A percentile compares a stretch with the other conserved stretches of the same genome.
Evolutionary conservation across 1,139 yeast species (phyloP).

Genomic region (Suhomyces wounanorum): DNA sequence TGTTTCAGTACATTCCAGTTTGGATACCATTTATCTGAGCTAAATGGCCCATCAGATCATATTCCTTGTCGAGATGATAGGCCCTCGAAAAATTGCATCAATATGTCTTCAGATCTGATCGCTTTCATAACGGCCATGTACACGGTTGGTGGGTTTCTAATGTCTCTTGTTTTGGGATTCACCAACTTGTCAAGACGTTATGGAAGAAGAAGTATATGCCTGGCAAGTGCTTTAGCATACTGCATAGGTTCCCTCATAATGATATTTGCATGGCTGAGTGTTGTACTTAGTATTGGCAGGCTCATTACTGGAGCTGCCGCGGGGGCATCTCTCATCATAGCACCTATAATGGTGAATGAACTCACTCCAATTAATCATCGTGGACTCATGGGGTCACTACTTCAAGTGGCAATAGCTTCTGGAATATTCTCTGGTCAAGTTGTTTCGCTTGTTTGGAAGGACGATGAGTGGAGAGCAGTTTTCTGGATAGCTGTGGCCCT

Average conservation of each 20-base stretch:
- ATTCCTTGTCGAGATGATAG: constrained; percentile 44
- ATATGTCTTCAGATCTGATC: constrained; percentile 24
- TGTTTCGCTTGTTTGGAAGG: constrained; percentile 34
- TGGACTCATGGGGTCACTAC: constrained; percentile 40
- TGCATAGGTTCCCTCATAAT: constrained; percentile 31
- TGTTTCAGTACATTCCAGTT: constrained; percentile 81
- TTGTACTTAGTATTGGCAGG: constrained; percentile 30
- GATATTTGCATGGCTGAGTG: constrained; percentile 25
- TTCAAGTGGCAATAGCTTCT: constrained; percentile 39
- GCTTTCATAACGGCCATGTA: constrained; percentile 40
- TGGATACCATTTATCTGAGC: constrained; percentile 87
- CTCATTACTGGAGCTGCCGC: constrained; percentile 41
- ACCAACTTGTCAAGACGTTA: constrained; percentile 24
- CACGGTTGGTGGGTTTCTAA: constrained; percentile 40
- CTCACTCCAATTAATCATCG: constrained; percentile 41
- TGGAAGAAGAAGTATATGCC: constrained; percentile 32
- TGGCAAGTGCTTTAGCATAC: constrained; percentile 28
- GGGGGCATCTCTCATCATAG: constrained; percentile 39
- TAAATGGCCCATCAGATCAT: constrained; percentile 77
- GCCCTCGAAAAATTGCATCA: constrained; percentile 34
- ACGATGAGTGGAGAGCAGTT: constrained; percentile 39
- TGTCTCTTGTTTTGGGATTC: constrained; percentile 36
- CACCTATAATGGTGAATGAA: constrained; percentile 43
- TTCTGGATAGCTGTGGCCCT: constrained; percentile 30
- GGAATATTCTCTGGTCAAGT: constrained; percentile 39